A percentile compares a stretch with the other conserved stretches of the same genome.
phyloP scores from a whole-genome alignment of 2,329 filamentous ascomycete species.

The Periconia sp. region DNA sequence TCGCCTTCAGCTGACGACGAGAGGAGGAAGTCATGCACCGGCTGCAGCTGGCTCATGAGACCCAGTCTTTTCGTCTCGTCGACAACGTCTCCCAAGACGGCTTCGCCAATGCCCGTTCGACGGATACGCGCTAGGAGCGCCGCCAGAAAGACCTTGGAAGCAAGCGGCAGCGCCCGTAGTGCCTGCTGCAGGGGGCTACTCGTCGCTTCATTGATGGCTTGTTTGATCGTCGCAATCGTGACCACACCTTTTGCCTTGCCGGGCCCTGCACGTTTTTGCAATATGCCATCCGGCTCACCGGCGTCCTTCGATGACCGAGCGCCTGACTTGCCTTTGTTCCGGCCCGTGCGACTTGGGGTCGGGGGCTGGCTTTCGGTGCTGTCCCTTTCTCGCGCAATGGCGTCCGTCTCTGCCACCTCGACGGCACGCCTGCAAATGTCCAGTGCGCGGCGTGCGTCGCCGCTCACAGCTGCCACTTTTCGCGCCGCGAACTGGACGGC shows the following conservation, averaged over 20 bases:
- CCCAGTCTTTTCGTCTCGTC: constrained; percentile 81
- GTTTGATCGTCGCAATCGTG: constrained; percentile 90
- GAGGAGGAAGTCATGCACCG: constrained; percentile 67
- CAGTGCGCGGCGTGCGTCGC: constrained; percentile 87
- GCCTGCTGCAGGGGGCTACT: constrained; percentile 91
- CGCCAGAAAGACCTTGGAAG: constrained; percentile 83
- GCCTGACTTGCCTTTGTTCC: constrained; percentile 38
- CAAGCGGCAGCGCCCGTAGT: constrained; percentile 79
- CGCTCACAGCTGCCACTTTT: constrained; percentile 95
- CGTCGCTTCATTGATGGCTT: constrained; percentile 93
- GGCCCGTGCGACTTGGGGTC: constrained; percentile 67
- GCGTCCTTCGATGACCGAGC: constrained; percentile 25
- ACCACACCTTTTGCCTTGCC: constrained; percentile 62
- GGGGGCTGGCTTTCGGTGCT: constrained; percentile 51
- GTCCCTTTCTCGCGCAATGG: constrained; percentile 33
- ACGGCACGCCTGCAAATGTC: constrained; percentile 96
- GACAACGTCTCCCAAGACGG: constrained; percentile 84
- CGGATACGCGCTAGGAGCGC: constrained; percentile 80
- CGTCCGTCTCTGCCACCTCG: constrained; percentile 85
- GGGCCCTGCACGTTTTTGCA: constrained; percentile 30
- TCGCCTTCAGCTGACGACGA: constrained; percentile 34
- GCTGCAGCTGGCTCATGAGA: constrained; percentile 63
- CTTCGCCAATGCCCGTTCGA: constrained; percentile 84
- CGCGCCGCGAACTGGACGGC: constrained; percentile 95
- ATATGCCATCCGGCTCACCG: constrained; percentile 25